phyloP scores from a whole-genome alignment of 306 rosid species.

The Corylus avellana region DNA sequence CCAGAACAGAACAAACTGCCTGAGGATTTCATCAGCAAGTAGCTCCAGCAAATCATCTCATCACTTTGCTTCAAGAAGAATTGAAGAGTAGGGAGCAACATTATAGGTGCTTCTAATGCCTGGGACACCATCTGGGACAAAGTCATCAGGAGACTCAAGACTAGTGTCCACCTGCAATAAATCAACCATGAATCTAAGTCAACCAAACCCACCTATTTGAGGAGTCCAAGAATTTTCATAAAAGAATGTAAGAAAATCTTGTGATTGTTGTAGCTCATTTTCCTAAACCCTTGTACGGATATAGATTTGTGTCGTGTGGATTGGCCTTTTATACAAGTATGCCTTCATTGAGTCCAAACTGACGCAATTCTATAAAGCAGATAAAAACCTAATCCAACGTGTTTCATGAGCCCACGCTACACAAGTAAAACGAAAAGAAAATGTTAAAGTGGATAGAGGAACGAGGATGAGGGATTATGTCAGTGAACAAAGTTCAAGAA shows the following conservation, averaged over 20 bases:
- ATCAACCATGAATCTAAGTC: not conserved
- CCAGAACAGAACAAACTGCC: slow-evolving; percentile 8
- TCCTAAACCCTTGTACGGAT: too few species aligned
- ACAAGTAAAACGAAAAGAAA: not conserved
- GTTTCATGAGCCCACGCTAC: not conserved
- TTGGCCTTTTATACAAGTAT: too few species aligned
- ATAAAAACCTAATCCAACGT: not conserved
- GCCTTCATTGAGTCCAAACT: too few species aligned
- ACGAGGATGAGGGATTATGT: not conserved
- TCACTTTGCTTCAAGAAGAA: slow-evolving; percentile 79
- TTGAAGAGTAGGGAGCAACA: slow-evolving; percentile 76
- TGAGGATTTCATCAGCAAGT: slow-evolving; percentile 17
- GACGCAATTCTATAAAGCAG: not conserved
- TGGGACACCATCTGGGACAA: slow-evolving; percentile 61
- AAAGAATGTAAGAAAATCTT: too few species aligned
- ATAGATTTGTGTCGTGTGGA: too few species aligned
- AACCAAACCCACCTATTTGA: not conserved
- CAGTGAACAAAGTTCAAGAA: not conserved
- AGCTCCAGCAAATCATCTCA: slow-evolving; percentile 35
- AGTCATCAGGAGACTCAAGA: slow-evolving; percentile 72
- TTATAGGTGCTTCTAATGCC: slow-evolving; percentile 50
- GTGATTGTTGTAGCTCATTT: too few species aligned
- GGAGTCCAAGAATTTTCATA: not conserved
- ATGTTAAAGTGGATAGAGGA: not conserved
- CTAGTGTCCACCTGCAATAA: slow-evolving; percentile 76